Percentiles rank a stretch among this genome's conserved stretches.
Conservation (phyloP, 805 yeast genomes). For the Candida patagonica region DNA sequence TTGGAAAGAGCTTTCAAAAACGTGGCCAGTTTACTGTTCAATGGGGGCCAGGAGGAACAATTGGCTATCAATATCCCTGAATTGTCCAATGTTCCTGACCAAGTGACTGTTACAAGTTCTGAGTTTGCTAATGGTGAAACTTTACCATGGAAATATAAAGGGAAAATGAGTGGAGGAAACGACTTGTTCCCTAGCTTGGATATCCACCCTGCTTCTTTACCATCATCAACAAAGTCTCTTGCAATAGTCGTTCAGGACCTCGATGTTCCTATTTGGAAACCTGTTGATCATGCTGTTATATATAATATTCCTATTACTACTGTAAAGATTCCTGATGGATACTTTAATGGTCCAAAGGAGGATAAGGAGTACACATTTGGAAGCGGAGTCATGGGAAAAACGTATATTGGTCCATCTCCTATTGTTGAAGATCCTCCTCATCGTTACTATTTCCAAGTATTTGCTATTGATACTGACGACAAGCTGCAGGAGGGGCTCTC, state of each 20-base stretch:
- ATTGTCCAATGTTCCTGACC: slow-evolving; percentile 5
- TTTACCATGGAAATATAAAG: slow-evolving; percentile 15
- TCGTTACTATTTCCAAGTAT: slow-evolving; percentile 14
- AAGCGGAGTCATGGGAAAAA: slow-evolving; percentile 9
- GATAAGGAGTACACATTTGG: slow-evolving; percentile 7
- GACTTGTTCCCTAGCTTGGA: slow-evolving; percentile 9
- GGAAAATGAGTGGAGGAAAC: slow-evolving; percentile 11
- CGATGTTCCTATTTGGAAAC: slow-evolving; percentile 15
- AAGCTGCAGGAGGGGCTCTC: slow-evolving; percentile 2
- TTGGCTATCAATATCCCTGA: slow-evolving; percentile 5
- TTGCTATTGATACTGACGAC: slow-evolving; percentile 8
- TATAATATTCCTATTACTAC: slow-evolving; percentile 7
- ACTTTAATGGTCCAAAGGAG: slow-evolving; percentile 1
- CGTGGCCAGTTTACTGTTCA: slow-evolving; percentile 7
- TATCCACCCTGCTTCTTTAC: slow-evolving; percentile 8
- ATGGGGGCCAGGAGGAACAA: slow-evolving; percentile 4
- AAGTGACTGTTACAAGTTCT: slow-evolving; percentile 11
- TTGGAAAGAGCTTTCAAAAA: slow-evolving; percentile 5
- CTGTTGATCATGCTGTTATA: slow-evolving; percentile 11
- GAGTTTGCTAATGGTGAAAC: slow-evolving; percentile 10
- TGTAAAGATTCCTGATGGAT: slow-evolving; percentile 4
- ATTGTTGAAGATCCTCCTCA: slow-evolving; percentile 16
- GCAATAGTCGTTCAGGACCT: slow-evolving; percentile 13
- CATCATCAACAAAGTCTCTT: slow-evolving; percentile 8
- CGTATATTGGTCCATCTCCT: slow-evolving; percentile 16